Percentiles rank a stretch among this genome's conserved stretches.
These are phyloP conservation scores for Phylloporus scabripes DNA, from an alignment of 768 basidiomycete species.

Conservation along the genomic window DNA sequence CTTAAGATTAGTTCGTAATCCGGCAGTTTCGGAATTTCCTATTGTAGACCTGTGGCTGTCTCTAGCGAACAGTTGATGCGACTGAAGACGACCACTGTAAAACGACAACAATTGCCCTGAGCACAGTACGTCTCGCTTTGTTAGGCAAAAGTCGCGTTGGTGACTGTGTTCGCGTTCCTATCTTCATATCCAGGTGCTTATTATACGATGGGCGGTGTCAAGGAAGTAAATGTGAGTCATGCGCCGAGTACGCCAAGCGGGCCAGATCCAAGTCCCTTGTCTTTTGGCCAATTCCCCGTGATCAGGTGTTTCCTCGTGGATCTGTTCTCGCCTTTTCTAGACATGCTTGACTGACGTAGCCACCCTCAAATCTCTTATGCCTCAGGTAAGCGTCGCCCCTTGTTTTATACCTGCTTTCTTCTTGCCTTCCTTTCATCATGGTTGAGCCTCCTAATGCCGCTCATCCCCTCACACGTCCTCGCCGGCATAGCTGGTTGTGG, in stretches of 20 bases:
- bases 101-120: conserved; percentile 2
- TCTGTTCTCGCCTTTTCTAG: conserved; percentile 24
- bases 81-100: neutral
- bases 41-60: neutral
- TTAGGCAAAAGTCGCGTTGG: neutral
- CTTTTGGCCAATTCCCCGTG: conserved; percentile 1
- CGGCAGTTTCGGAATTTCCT: conserved; percentile 9
- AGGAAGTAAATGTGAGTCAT: conserved; percentile 29
- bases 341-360: conserved; percentile 25
- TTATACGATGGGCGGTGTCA: conserved; percentile 21
- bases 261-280: conserved; percentile 5
- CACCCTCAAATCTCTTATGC: conserved; percentile 23
- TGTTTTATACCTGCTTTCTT: conserved; percentile 10
- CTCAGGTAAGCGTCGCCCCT: conserved; percentile 29
- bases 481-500: conserved; percentile 28
- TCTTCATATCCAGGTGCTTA: conserved; percentile 1
- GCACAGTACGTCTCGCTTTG: conserved; percentile 7
- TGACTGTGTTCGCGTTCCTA: neutral
- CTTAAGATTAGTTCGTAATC: too few relatives aligned
- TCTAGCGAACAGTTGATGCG: neutral
- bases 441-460: conserved; percentile 11
- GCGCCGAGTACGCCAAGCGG: conserved; percentile 18
- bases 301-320: conserved; percentile 11
- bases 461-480: conserved; percentile 11
- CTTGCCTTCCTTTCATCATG: conserved; percentile 16